phyloP scores from a whole-genome alignment of 306 rosid genomes.

The Malus orientalis region DNA sequence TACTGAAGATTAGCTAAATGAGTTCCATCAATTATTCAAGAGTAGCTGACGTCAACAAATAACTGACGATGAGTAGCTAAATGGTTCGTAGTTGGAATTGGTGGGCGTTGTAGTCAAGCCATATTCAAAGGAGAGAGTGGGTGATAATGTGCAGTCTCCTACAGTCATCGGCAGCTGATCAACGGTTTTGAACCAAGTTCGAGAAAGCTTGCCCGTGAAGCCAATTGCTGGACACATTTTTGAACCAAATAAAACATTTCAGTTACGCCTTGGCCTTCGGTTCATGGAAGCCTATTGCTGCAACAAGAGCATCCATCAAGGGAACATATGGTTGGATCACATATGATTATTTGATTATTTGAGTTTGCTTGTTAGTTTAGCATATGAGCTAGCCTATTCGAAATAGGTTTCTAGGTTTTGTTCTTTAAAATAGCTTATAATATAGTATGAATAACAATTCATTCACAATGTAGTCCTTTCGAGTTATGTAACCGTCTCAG shows the following conservation, averaged over 20 bases:
- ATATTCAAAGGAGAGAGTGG: conserved; percentile 33
- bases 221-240: background rate
- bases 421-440: too few relatives aligned
- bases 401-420: too few relatives aligned
- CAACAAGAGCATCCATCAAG: conserved; percentile 28
- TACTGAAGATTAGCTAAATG: background rate
- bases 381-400: too few relatives aligned
- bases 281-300: conserved; percentile 39
- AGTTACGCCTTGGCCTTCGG: conserved; percentile 33
- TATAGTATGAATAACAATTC: too few relatives aligned
- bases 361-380: too few relatives aligned
- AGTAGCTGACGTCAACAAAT: background rate
- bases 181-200: conserved; percentile 35
- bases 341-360: too few relatives aligned
- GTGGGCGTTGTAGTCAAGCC: conserved; percentile 26
- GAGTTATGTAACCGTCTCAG: too few relatives aligned
- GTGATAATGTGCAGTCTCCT: conserved; percentile 29
- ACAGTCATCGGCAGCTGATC: conserved; percentile 39
- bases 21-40: background rate
- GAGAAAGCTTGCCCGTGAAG: conserved; percentile 27
- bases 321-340: conserved; percentile 24
- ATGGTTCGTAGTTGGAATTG: background rate
- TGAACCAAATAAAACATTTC: conserved; percentile 26
- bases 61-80: background rate
- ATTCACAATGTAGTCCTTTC: too few relatives aligned